Evolutionary conservation across 73 alveolate species (phyloP), one percentile per base, ranked within the genome.

Genomic region (Effrenium voratum): DNA sequence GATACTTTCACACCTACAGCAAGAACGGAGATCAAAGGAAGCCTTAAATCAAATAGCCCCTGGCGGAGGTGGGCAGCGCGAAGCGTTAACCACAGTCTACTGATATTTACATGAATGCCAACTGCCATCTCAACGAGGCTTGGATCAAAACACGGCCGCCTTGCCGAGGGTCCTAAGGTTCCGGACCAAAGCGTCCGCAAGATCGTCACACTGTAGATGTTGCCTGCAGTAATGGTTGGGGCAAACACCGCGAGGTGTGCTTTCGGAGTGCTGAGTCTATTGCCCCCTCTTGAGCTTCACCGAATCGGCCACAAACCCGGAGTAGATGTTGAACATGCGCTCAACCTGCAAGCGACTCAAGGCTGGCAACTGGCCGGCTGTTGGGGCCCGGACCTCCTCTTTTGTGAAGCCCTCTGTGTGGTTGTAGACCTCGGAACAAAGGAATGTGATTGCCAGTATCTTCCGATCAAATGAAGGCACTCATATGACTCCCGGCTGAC

Each of bases 331-430:
- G 43, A 41, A 34, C 97, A 90, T 90, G 24, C 76, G 55, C 59
- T 57, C 68, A n/a, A 90, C 97, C 97, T 90, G 88, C 36, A 28
- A 15, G 26, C 5, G 49, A 6, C 32, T n/a, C 38, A 26, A 72
- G 22, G 26, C n/a, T 47, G 28, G 73, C 4, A 2, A 24, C 34
- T 57, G 28, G 72, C 4, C n/a, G n/a, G n/a, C n/a, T n/a, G n/a
- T n/a, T n/a, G n/a, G n/a, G 16, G n/a, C 79, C 79, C 79, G 1
- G 16, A 41, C 97, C 97, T 90, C 97, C 43, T 66, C 97, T 28
- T 90, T 66, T 6, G 97, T 90, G 59, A 90, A 90, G 68, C 97
- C 97, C 55, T 90, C 97, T 10, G 97, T 90, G 55, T 90, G 97
- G 55, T 90, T 86, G n/a, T 90, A 90, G 87, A 90, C 97, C 97